Evolutionary conservation across 1,139 yeast species (phyloP).

Genomic region (Geotrichum restrictum): DNA sequence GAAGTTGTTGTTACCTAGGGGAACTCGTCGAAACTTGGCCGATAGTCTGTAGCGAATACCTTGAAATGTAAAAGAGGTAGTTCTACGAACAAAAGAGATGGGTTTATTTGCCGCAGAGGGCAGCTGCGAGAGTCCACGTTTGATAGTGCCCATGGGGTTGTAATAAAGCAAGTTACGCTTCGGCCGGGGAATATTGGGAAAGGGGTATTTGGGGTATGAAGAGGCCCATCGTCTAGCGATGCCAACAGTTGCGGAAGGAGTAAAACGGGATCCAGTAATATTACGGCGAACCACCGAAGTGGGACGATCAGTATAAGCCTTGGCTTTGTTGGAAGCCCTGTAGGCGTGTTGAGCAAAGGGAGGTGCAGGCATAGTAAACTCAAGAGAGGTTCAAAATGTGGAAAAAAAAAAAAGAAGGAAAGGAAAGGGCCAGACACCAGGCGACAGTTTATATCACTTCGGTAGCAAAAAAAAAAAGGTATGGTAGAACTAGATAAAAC

Average conservation of each 20-base stretch:
- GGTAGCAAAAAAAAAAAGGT: conserved; percentile 1
- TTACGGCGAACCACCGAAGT: conserved; percentile 23
- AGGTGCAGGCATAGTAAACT: conserved; percentile 27
- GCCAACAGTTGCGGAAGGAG: conserved; percentile 9
- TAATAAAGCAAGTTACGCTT: conserved; percentile 57
- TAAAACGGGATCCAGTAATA: conserved; percentile 27
- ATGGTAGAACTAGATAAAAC: background rate
- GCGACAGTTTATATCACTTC: background rate
- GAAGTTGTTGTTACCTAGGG: conserved; percentile 13
- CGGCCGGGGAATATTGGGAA: conserved; percentile 63
- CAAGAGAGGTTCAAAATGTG: background rate
- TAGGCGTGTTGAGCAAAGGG: conserved; percentile 28
- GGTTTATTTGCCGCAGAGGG: conserved; percentile 21
- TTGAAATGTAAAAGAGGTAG: conserved; percentile 15
- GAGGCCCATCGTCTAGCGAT: conserved; percentile 13
- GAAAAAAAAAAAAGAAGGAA: background rate
- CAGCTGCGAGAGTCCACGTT: conserved; percentile 29
- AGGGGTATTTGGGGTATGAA: conserved; percentile 39
- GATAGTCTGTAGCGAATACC: conserved; percentile 19
- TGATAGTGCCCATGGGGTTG: conserved; percentile 34
- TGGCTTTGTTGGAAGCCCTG: conserved; percentile 16
- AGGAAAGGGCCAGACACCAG: background rate
- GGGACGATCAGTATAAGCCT: conserved; percentile 21
- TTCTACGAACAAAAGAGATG: conserved; percentile 17
- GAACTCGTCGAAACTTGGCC: conserved; percentile 15